Conservation (phyloP, 2,329 filamentous ascomycete genomes). For the Cytospora paraplurivora region DNA sequence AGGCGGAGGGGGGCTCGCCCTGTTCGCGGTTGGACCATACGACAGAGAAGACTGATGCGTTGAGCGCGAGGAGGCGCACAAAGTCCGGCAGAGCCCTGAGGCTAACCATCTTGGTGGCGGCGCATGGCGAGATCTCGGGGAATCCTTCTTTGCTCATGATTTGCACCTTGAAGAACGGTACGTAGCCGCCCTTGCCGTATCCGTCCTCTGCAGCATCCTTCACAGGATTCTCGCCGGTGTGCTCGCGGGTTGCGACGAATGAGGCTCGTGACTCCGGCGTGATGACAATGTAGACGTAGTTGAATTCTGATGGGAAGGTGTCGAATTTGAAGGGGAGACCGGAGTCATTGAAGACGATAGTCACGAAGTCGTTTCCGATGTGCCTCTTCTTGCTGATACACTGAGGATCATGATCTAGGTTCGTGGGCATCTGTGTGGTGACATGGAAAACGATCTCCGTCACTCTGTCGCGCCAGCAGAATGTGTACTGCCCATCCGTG, state of each 20-base stretch:
- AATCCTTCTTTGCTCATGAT: slow-evolving; percentile 87
- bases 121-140: slow-evolving; percentile 87
- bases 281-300: slow-evolving; percentile 96
- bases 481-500: slow-evolving; percentile 82
- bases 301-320: slow-evolving; percentile 93
- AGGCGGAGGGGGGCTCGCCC: slow-evolving; percentile 83
- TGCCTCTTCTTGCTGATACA: slow-evolving; percentile 89
- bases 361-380: slow-evolving; percentile 97
- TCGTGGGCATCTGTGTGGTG: slow-evolving; percentile 95
- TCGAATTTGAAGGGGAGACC: slow-evolving; percentile 87
- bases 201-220: background rate
- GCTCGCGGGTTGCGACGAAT: slow-evolving; percentile 66
- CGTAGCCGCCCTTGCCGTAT: slow-evolving; percentile 26
- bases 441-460: slow-evolving; percentile 96
- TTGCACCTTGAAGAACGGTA: slow-evolving; percentile 81
- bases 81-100: slow-evolving; percentile 81
- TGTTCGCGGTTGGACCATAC: slow-evolving; percentile 82
- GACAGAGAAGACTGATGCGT: slow-evolving; percentile 87
- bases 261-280: slow-evolving; percentile 80
- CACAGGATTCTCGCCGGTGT: slow-evolving; percentile 38
- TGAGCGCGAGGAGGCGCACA: slow-evolving; percentile 85
- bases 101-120: slow-evolving; percentile 85
- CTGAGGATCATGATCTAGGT: slow-evolving; percentile 72
- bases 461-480: slow-evolving; percentile 92
- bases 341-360: slow-evolving; percentile 97